These are phyloP conservation scores for Elaeis guineensis DNA, from an alignment of 176 grass and related monocot genomes.

Conservation along the genomic window DNA sequence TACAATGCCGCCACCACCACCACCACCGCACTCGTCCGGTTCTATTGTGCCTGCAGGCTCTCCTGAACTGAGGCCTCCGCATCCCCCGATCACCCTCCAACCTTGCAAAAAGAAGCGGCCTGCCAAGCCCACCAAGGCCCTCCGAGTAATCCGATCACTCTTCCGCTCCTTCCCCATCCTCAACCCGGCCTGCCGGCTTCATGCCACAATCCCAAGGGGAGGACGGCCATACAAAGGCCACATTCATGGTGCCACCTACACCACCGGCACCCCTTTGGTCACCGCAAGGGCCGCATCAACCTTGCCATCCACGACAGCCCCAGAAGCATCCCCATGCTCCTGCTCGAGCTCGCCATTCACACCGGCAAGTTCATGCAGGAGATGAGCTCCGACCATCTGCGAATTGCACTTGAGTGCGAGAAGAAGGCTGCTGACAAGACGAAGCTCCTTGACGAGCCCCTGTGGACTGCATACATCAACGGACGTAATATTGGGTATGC, in stretches of 20 bases:
- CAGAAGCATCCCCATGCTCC: conserved; percentile 68
- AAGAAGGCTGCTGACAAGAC: conserved; percentile 50
- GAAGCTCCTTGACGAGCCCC: conserved; percentile 65
- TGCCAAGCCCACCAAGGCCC: conserved; percentile 33
- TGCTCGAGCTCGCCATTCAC: conserved; percentile 79
- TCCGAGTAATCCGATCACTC: conserved; percentile 70
- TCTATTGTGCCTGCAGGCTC: conserved; percentile 22
- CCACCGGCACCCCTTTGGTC: conserved; percentile 82
- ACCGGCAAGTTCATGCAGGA: conserved; percentile 95
- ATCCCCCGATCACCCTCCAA: conserved; percentile 51
- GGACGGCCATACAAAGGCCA: conserved; percentile 40
- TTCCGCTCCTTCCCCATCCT: conserved; percentile 85
- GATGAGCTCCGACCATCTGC: conserved; percentile 80
- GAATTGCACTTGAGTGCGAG: conserved; percentile 83
- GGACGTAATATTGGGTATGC: conserved; percentile 83
- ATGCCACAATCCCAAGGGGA: conserved; percentile 23
- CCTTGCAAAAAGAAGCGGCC: conserved; percentile 35
- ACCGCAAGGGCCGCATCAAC: conserved; percentile 70
- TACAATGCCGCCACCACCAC: no score
- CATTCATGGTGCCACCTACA: conserved; percentile 54
- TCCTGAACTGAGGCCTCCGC: conserved; percentile 21
- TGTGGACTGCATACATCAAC: conserved; percentile 89
- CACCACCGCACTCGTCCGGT: no score
- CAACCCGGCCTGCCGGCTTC: conserved; percentile 61
- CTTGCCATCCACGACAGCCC: conserved; percentile 82